These are phyloP conservation scores for Fusarium buxicola DNA, from an alignment of 2,329 filamentous ascomycete genomes.

Conservation along the genomic window DNA sequence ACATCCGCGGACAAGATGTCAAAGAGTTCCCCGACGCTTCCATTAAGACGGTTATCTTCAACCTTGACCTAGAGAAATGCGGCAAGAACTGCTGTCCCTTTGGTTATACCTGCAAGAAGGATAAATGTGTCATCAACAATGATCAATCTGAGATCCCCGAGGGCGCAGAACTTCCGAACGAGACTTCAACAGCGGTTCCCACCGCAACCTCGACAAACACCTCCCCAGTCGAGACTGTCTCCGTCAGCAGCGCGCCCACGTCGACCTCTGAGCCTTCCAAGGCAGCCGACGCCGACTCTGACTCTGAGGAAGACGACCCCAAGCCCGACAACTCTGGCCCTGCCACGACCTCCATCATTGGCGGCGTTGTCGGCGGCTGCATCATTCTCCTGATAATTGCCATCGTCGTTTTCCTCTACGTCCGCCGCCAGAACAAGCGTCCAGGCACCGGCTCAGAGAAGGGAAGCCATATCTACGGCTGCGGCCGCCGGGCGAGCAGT, in stretches of 20 bases:
- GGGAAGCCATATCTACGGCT: constrained; percentile 30
- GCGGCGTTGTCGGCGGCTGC: constrained; percentile 61
- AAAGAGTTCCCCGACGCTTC: constrained; percentile 65
- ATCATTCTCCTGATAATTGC: constrained; percentile 56
- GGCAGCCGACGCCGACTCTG: constrained; percentile 20
- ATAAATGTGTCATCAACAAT: constrained; percentile 63
- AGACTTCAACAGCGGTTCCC: constrained; percentile 35
- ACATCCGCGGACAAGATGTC: constrained; percentile 66
- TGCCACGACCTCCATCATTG: constrained; percentile 56
- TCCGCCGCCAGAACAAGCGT: constrained; percentile 49
- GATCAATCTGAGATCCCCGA: constrained; percentile 61
- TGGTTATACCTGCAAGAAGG: constrained; percentile 72
- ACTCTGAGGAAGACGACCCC: constrained; percentile 13
- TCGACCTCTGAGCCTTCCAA: constrained; percentile 30
- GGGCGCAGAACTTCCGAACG: constrained; percentile 42
- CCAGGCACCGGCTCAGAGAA: constrained; percentile 35
- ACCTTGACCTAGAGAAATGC: constrained; percentile 67
- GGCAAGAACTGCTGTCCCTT: constrained; percentile 75
- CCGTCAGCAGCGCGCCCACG: constrained; percentile 40
- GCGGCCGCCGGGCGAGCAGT: constrained; percentile 36
- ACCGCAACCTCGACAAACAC: constrained; percentile 37
- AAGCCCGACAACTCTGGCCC: constrained; percentile 43
- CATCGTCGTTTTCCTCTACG: constrained; percentile 55
- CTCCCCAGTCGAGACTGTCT: constrained; percentile 36
- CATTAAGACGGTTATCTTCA: constrained; percentile 74